A percentile compares a stretch with the other conserved stretches of the same genome.
Evolutionary conservation across 768 basidiomycete genomes (phyloP).

Genomic region (Rhodosporidiobolus sp.): DNA sequence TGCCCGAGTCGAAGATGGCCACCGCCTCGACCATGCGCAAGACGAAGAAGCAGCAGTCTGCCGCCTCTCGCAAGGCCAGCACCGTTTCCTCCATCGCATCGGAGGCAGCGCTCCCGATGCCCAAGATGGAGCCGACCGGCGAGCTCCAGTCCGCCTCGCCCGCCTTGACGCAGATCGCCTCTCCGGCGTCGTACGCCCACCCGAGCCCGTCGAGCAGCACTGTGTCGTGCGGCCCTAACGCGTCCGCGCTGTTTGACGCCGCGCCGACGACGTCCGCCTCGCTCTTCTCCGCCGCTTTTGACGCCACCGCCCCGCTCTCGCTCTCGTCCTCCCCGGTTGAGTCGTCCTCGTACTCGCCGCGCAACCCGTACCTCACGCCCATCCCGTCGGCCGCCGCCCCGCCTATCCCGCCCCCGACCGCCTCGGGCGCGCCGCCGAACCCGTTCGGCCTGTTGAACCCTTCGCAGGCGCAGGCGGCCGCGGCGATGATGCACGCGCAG

Average conservation of each 20-base stretch:
- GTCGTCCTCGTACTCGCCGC: not conserved
- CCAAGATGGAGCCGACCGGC: no score
- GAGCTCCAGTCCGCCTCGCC: not conserved
- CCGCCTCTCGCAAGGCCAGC: slow-evolving; percentile 2
- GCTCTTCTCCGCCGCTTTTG: not conserved
- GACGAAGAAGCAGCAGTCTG: not conserved
- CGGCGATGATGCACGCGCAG: not conserved
- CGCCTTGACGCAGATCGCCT: not conserved
- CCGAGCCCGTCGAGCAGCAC: not conserved
- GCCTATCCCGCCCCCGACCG: no score
- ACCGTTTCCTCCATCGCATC: no score
- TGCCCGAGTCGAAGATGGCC: slow-evolving; percentile 16
- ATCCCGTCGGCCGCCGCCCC: no score
- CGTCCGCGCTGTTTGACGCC: not conserved
- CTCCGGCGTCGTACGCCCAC: not conserved
- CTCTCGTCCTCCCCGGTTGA: not conserved
- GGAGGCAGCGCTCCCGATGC: not conserved
- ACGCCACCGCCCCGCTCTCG: not conserved
- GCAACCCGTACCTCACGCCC: not conserved
- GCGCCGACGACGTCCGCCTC: not conserved
- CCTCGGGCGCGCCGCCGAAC: not conserved
- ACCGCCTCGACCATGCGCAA: slow-evolving; percentile 29
- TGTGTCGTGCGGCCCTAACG: not conserved
- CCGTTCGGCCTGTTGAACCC: not conserved
- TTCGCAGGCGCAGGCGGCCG: not conserved